Percentiles rank a stretch among this genome's conserved stretches.
phyloP scores from a whole-genome alignment of 441 rosid genomes.

The Bocquillonia castaneifolia region DNA sequence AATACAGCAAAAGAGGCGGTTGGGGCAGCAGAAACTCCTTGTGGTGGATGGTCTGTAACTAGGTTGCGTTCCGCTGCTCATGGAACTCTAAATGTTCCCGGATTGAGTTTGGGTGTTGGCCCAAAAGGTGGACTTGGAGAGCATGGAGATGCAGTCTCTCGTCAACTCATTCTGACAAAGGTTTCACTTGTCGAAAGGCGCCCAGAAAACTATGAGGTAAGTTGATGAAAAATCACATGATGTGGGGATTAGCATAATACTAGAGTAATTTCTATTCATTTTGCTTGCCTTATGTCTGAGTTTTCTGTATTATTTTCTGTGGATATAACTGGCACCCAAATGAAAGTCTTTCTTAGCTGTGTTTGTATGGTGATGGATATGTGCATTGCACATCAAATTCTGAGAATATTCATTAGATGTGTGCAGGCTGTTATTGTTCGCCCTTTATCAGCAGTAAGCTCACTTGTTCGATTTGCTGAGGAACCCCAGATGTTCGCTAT shows the following conservation, averaged over 20 bases:
- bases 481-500: constrained; percentile 99
- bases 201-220: constrained; percentile 98
- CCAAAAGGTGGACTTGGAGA: constrained; percentile 98
- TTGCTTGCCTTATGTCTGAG: constrained; percentile 1
- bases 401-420: constrained; percentile 83
- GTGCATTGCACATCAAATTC: constrained; percentile 39
- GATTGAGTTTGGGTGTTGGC: constrained; percentile 75
- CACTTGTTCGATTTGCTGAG: constrained; percentile 96
- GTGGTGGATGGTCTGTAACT: constrained; percentile 90
- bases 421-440: constrained; percentile 98
- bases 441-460: constrained; percentile 81
- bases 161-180: constrained; percentile 87
- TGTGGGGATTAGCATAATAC: constrained; percentile 7
- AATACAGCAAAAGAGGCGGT: constrained; percentile 85
- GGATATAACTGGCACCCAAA: not conserved
- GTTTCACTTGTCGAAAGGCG: constrained; percentile 94
- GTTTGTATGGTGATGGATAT: not conserved
- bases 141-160: constrained; percentile 88
- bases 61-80: constrained; percentile 94
- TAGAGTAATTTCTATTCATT: not conserved
- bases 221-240: constrained; percentile 34
- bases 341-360: not conserved
- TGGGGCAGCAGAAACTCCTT: constrained; percentile 93
- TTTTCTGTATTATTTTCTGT: not conserved
- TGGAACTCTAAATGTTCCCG: constrained; percentile 84